phyloP scores from a whole-genome alignment of 2,329 filamentous ascomycete species.

The Penicillium sp. region DNA sequence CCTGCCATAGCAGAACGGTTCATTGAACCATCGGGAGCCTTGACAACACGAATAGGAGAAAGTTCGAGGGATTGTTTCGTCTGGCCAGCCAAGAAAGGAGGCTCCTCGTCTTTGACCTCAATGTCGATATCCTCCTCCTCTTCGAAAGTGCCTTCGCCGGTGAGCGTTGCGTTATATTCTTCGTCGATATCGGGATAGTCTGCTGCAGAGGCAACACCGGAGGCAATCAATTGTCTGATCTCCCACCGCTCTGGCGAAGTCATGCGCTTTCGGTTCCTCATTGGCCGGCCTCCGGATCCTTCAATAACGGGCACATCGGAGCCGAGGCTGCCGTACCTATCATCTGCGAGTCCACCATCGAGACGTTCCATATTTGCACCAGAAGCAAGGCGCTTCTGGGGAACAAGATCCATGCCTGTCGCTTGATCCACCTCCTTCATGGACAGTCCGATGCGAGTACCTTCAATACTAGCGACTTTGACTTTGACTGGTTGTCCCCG shows the following conservation, averaged over 20 bases:
- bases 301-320: slow-evolving; percentile 64
- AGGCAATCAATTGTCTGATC: slow-evolving; percentile 92
- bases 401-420: slow-evolving; percentile 78
- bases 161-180: slow-evolving; percentile 84
- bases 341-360: slow-evolving; percentile 58
- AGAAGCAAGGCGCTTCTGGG: slow-evolving; percentile 74
- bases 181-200: slow-evolving; percentile 95
- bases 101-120: slow-evolving; percentile 93
- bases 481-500: slow-evolving; percentile 84
- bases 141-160: slow-evolving; percentile 83
- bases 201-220: slow-evolving; percentile 85
- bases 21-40: slow-evolving; percentile 96
- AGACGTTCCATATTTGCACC: slow-evolving; percentile 87
- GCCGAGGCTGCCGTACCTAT: slow-evolving; percentile 56
- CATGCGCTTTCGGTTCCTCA: slow-evolving; percentile 80
- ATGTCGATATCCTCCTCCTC: slow-evolving; percentile 97
- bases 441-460: slow-evolving; percentile 76
- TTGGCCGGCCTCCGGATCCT: slow-evolving; percentile 55
- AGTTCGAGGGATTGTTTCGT: slow-evolving; percentile 95
- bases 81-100: slow-evolving; percentile 91
- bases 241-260: slow-evolving; percentile 98
- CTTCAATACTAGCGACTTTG: slow-evolving; percentile 86
- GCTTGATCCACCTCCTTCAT: slow-evolving; percentile 97
- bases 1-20: slow-evolving; percentile 96
- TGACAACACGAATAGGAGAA: slow-evolving; percentile 93